phyloP scores from a whole-genome alignment of 805 yeast species.

The Saturnispora serradocipensis region DNA sequence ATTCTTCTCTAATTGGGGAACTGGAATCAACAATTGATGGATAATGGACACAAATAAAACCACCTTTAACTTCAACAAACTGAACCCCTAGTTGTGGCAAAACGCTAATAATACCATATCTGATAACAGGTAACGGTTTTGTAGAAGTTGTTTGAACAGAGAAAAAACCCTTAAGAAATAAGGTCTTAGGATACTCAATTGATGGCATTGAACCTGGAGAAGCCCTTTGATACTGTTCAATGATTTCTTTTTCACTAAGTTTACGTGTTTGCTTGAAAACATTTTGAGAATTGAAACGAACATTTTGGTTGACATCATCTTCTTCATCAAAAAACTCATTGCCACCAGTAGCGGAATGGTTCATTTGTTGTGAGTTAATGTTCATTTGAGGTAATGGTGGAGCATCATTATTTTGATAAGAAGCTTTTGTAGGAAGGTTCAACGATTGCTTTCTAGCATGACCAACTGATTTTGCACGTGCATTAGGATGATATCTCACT shows the following conservation, averaged over 20 bases:
- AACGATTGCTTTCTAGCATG: slow-evolving; percentile 60
- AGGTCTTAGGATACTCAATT: slow-evolving; percentile 83
- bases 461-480: slow-evolving; percentile 83
- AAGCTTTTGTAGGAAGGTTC: slow-evolving; percentile 22
- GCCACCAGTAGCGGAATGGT: slow-evolving; percentile 35
- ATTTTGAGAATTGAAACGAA: slow-evolving; percentile 21
- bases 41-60: slow-evolving; percentile 74
- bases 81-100: slow-evolving; percentile 69
- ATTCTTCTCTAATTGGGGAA: slow-evolving; percentile 8
- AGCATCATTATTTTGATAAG: slow-evolving; percentile 21
- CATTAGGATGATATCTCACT: slow-evolving; percentile 57
- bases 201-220: slow-evolving; percentile 83
- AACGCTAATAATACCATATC: slow-evolving; percentile 74
- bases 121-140: slow-evolving; percentile 78
- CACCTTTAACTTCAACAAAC: slow-evolving; percentile 87
- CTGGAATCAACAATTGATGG: slow-evolving; percentile 33
- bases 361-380: slow-evolving; percentile 5
- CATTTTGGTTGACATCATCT: slow-evolving; percentile 24
- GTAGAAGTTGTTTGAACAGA: slow-evolving; percentile 93
- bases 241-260: slow-evolving; percentile 39
- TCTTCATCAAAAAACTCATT: slow-evolving; percentile 51
- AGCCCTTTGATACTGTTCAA: slow-evolving; percentile 40
- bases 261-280: slow-evolving; percentile 16
- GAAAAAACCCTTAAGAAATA: slow-evolving; percentile 87
- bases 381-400: slow-evolving; percentile 36